Evolutionary conservation across 257 asterid species (phyloP).

Genomic region (Lithospermum erythrorhizon): DNA sequence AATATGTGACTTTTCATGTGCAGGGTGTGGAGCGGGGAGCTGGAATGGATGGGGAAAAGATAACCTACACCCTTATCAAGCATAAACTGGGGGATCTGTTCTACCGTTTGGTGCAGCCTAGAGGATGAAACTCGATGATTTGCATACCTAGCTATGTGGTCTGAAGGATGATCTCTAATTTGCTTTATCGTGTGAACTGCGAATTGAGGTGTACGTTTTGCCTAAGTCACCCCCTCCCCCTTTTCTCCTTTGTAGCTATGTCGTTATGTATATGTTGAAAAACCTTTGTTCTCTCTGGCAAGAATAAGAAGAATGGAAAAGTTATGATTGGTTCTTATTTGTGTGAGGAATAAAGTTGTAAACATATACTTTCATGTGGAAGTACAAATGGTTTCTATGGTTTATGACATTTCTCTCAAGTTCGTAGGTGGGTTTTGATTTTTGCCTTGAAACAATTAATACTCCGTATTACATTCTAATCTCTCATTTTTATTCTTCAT

Average conservation of each 20-base stretch:
- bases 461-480: too few relatives aligned
- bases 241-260: not conserved
- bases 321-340: too few relatives aligned
- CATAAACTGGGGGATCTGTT: constrained; percentile 90
- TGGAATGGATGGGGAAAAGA: constrained; percentile 97
- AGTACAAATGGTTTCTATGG: too few relatives aligned
- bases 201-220: not conserved
- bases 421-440: too few relatives aligned
- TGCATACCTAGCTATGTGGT: not conserved
- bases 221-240: not conserved
- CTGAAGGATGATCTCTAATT: not conserved
- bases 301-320: not conserved
- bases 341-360: not conserved
- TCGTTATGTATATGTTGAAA: not conserved
- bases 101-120: constrained; percentile 89
- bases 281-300: too few relatives aligned
- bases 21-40: constrained; percentile 98
- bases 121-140: constrained; percentile 86
- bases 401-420: too few relatives aligned
- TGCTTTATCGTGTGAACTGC: not conserved
- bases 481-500: too few relatives aligned
- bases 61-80: constrained; percentile 78
- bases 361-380: not conserved
- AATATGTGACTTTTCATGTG: constrained; percentile 8
- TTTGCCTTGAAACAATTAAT: too few relatives aligned